Evolutionary conservation across 2,329 filamentous ascomycete species (phyloP), one percentile per base, ranked within the genome.

Genomic region (Stenocarpella maydis): DNA sequence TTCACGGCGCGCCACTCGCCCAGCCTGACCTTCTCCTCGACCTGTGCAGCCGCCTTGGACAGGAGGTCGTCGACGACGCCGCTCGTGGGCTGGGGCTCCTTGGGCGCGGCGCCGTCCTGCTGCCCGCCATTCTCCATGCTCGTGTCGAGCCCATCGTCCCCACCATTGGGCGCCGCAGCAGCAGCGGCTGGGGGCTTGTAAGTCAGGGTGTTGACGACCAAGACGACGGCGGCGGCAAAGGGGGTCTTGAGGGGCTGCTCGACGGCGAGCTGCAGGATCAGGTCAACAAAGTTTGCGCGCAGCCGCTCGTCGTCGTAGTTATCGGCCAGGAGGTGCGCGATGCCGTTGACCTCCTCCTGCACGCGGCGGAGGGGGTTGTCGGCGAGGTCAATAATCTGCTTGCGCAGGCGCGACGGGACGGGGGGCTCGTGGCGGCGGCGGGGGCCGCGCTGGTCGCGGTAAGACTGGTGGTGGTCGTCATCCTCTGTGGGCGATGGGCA

Each of bases 201-300:
- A 34, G 52, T 94, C 75, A 92, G 82, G 31, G 88, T 87, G 82
- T 98, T 98, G 73, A 91, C 87, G 68, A 94, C 87, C 69, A 97
- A 86, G 52, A 97, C 87, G 17, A 95, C 90, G 24, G 92, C 93
- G 12, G 95, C 94, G 45, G 97, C 87, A 78, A 98, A 98, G 0
- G 96, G 95, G n/a, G 94, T 97, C 85, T 98, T 98, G 80, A 99
- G 91, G 1, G 96, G 96, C 82, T 99, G 96, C 82, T 99, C 96
- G 43, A 93, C 79, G 52, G 92, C 86, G 73, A 98, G 85, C 80
- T 95, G 92, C 69, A 95, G 82, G 9, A 90, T 84, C 37, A 97
- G 86, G 69, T 91, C 88, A 73, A 92, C 84, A 78, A 97, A 97
- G 63, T 86, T 89, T 39, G 85, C 87, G 73, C 90, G 90, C 67